A percentile compares a stretch with the other conserved stretches of the same genome.
Conservation (phyloP, 768 basidiomycete genomes). For the Rhizopogon vinicolor region DNA sequence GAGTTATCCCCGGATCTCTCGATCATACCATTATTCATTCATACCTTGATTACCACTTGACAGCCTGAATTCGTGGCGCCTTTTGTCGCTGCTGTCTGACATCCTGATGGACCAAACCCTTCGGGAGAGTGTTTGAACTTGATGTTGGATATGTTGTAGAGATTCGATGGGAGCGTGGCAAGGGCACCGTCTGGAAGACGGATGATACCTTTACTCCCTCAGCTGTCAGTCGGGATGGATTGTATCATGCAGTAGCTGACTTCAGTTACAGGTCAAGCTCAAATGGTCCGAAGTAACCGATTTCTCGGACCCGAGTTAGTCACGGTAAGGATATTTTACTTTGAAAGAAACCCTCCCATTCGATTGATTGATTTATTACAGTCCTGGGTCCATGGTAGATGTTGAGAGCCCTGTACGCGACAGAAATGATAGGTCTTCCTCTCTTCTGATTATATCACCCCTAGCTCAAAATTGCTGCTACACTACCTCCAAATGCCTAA, state of each 20-base stretch:
- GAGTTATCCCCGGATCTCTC: no score
- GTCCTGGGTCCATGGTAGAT: constrained; percentile 64
- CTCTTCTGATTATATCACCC: constrained; percentile 6
- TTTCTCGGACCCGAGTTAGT: constrained; percentile 69
- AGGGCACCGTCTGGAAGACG: constrained; percentile 84
- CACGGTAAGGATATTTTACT: constrained; percentile 35
- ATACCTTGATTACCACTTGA: constrained; percentile 1
- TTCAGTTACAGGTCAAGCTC: constrained; percentile 57
- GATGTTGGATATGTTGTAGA: constrained; percentile 92
- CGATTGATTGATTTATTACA: constrained; percentile 23
- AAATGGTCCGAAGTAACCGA: constrained; percentile 81
- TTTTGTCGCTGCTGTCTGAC: constrained; percentile 82
- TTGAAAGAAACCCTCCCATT: background rate
- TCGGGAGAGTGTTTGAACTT: constrained; percentile 84
- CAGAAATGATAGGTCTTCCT: background rate
- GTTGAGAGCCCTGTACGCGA: constrained; percentile 48
- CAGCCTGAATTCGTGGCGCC: constrained; percentile 89
- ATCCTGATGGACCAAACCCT: constrained; percentile 77
- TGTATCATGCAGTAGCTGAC: background rate
- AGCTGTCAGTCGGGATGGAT: constrained; percentile 49
- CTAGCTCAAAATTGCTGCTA: constrained; percentile 61
- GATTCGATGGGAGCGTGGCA: constrained; percentile 89
- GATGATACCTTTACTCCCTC: constrained; percentile 91
- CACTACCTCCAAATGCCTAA: constrained; percentile 64
- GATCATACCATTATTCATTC: background rate